Evolutionary conservation across 1,284 basidiomycete species (phyloP).

Genomic region (Ganoderma lucidum): DNA sequence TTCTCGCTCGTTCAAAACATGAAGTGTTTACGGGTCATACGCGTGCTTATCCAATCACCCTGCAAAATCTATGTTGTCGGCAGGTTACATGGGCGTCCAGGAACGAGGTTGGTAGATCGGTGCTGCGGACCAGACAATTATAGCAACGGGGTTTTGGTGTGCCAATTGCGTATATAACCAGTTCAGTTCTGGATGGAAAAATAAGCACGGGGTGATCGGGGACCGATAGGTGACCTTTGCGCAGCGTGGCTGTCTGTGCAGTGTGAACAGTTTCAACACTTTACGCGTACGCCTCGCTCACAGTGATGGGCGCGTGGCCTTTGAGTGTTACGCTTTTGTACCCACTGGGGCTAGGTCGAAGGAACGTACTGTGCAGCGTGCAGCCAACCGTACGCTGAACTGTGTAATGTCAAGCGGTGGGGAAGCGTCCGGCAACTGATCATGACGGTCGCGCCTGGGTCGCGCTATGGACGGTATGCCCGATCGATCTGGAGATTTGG

Average conservation of each 20-base stretch:
- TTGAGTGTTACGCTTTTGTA: background rate
- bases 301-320: background rate
- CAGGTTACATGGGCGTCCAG: background rate
- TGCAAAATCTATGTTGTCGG: background rate
- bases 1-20: no score
- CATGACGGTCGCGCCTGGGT: background rate
- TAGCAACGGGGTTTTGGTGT: conserved; percentile 6
- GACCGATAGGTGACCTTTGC: background rate
- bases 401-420: background rate
- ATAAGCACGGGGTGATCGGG: conserved; percentile 7
- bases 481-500: conserved; percentile 1
- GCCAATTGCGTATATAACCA: background rate
- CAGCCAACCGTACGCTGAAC: background rate
- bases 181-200: background rate
- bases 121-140: conserved; percentile 2
- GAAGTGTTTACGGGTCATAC: no score
- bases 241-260: background rate
- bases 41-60: background rate
- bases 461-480: background rate
- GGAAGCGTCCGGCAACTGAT: background rate
- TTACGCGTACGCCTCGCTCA: background rate
- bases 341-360: background rate
- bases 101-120: background rate
- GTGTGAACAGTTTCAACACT: background rate
- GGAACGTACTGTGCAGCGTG: background rate